A percentile compares a stretch with the other conserved stretches of the same genome.
These are phyloP conservation scores for Heterobasidion irregulare DNA, from an alignment of 1,284 basidiomycete species.

Conservation along the genomic window DNA sequence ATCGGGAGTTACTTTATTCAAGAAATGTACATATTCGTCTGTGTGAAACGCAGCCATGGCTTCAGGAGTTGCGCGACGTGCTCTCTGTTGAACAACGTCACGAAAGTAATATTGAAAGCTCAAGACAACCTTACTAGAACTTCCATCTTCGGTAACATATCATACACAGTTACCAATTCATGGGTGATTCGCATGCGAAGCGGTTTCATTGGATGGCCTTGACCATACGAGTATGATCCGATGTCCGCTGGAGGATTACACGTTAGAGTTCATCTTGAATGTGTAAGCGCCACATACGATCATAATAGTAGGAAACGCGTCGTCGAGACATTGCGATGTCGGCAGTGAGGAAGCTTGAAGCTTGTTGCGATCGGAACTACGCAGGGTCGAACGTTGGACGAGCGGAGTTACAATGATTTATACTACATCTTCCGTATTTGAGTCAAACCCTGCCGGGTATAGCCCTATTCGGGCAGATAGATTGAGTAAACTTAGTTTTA, in stretches of 20 bases:
- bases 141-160: conserved; percentile 88
- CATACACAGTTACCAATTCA: conserved; percentile 86
- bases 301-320: conserved; percentile 58
- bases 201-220: conserved; percentile 92
- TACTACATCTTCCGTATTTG: too few relatives aligned
- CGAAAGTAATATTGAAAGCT: neutral
- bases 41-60: conserved; percentile 93
- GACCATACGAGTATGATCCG: conserved; percentile 80
- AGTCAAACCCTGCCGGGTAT: too few relatives aligned
- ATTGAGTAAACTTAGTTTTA: too few relatives aligned
- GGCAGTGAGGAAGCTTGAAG: too few relatives aligned
- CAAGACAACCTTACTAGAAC: conserved; percentile 54
- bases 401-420: too few relatives aligned
- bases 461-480: too few relatives aligned
- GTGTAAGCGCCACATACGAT: conserved; percentile 28
- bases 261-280: neutral
- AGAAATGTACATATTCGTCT: conserved; percentile 94
- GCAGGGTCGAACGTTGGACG: too few relatives aligned
- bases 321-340: conserved; percentile 28
- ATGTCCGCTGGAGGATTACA: conserved; percentile 50
- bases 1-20: conserved; percentile 84
- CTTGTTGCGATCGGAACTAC: too few relatives aligned
- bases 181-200: conserved; percentile 91
- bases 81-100: conserved; percentile 40
- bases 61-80: conserved; percentile 74